Evolutionary conservation across 768 basidiomycete species (phyloP).

Genomic region (Pleurotus ostreatus): DNA sequence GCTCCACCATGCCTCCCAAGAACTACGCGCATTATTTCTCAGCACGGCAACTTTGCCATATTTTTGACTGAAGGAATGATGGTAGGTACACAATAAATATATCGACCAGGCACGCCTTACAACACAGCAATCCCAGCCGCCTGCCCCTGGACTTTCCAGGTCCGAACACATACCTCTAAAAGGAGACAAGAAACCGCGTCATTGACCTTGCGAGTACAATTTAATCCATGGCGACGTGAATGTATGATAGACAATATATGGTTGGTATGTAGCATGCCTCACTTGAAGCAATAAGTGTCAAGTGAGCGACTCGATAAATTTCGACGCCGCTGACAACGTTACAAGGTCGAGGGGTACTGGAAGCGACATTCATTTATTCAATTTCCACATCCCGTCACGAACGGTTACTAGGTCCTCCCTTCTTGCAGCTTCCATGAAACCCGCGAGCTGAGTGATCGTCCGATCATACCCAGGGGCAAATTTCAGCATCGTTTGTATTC

Average conservation of each 20-base stretch:
- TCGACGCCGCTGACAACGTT: background rate
- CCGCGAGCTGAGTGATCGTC: slow-evolving; percentile 70
- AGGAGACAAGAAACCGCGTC: too few species aligned
- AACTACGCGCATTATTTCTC: too few species aligned
- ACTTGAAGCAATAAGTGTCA: too few species aligned
- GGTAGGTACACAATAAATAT: background rate
- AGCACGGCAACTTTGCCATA: too few species aligned
- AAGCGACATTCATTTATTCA: slow-evolving; percentile 26
- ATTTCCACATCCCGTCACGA: slow-evolving; percentile 68
- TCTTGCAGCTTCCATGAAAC: slow-evolving; percentile 78
- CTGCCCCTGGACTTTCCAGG: background rate
- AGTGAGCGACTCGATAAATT: too few species aligned
- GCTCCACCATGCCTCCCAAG: too few species aligned
- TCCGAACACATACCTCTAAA: background rate
- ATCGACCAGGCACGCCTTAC: background rate
- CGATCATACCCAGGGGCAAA: slow-evolving; percentile 82
- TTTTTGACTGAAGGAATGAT: slow-evolving; percentile 6
- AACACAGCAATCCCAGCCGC: background rate
- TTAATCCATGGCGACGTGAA: too few species aligned
- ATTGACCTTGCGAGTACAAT: too few species aligned
- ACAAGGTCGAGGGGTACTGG: background rate
- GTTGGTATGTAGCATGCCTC: too few species aligned
- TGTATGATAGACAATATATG: too few species aligned
- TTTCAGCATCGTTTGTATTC: slow-evolving; percentile 87
- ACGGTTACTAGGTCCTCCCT: slow-evolving; percentile 71